Base-by-base conservation (phyloP, 2,329 filamentous ascomycete species). In the Rhynchosporium secalis region DNA sequence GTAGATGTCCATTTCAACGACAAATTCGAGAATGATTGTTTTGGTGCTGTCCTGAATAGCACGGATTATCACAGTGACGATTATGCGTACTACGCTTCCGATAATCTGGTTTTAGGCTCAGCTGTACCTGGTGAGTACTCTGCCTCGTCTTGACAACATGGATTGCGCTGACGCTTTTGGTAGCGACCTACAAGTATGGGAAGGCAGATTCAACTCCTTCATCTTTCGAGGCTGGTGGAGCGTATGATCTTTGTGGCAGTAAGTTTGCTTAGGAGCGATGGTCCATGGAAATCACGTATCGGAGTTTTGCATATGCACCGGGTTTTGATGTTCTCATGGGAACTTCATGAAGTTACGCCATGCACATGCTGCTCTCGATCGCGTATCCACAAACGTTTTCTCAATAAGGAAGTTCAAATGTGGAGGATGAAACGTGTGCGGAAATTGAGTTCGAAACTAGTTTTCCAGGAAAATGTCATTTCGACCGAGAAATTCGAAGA, bases 31-130 rank as follows among this genome's bases (percentile, higher is more conserved):
- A 66, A 66, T 56, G 65, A 66, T 54, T 66, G 65, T 40, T 20
- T 65, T 0, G 61, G 58, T 10, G 65, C 65, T 3, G 52, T 66
- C 15, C 36, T 63, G 13, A 59, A 66, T 2, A 65, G 65, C 52
- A 56, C 47, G 8, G 65, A 66, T 51, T 66, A 66, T 36, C 65
- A 66, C 51, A 66, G 65, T 40, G 62, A 66, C 58, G 65, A 66
- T 54, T 66, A 63, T 61, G 33, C 45, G 3, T 66, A 55, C 29
- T 66, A 63, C 47, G 65, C 65, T 45, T 61, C 58, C 20, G 65
- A 66, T 61, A 61, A 61, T 15, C 47, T 66, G 43, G 29, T 66
- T 5, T 45, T 55, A 31, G 63, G 62, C 46, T 60, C 56, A 8
- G 56, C 58, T 56, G 65, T 66, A 6, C 63, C 65, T 56, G 36